Percentiles rank a stretch among this genome's conserved stretches.
Conservation (phyloP, 257 asterid genomes). For the Misopates orontium region DNA sequence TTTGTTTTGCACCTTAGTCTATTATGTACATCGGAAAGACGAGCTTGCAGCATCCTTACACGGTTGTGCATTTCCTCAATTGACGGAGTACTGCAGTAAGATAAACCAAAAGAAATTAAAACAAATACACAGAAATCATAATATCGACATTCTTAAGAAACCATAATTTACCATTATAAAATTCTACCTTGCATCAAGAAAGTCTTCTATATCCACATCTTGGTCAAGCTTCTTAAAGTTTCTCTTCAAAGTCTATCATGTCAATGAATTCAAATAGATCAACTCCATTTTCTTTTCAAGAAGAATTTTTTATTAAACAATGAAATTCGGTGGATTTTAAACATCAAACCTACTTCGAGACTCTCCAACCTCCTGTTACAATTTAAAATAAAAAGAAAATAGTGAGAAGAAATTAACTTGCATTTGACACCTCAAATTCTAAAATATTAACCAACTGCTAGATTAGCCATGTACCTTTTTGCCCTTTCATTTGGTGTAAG, state of each 20-base stretch:
- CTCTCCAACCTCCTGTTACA: conserved; percentile 85
- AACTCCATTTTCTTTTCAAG: conserved; percentile 18
- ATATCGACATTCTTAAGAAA: conserved; percentile 8
- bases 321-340: not conserved
- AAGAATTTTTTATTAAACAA: conserved; percentile 8
- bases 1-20: conserved; percentile 46
- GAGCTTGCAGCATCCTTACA: conserved; percentile 49
- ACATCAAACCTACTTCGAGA: conserved; percentile 67
- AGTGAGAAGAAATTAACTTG: conserved; percentile 11
- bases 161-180: not conserved
- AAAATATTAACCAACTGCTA: conserved; percentile 15
- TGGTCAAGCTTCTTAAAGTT: conserved; percentile 85
- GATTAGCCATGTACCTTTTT: conserved; percentile 53
- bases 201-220: conserved; percentile 77
- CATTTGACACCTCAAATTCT: not conserved
- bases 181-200: conserved; percentile 67
- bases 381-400: conserved; percentile 5
- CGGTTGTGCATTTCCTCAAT: conserved; percentile 73
- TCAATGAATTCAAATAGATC: conserved; percentile 26
- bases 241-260: conserved; percentile 65
- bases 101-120: conserved; percentile 13
- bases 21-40: conserved; percentile 49
- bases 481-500: conserved; percentile 82
- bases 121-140: conserved; percentile 2
- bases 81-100: conserved; percentile 66